phyloP scores from a whole-genome alignment of 257 asterid genomes.

The Penstemon newberryi region DNA sequence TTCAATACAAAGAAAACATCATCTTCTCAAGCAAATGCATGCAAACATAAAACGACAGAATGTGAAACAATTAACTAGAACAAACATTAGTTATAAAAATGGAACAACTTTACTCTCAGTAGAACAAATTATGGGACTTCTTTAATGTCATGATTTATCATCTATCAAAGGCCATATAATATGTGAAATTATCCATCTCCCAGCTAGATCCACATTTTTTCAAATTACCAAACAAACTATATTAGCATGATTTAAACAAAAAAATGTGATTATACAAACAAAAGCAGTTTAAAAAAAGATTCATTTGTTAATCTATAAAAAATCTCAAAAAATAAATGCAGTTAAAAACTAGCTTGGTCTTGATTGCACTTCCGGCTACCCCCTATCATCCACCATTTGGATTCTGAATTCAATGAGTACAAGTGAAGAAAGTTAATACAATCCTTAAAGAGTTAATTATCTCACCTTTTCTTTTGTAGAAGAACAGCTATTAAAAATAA shows the following conservation, averaged over 20 bases:
- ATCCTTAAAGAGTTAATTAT: background rate
- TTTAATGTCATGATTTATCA: background rate
- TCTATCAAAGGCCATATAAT: background rate
- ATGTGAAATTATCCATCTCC: background rate
- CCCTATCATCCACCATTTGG: slow-evolving; percentile 10
- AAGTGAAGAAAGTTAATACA: background rate
- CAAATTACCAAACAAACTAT: slow-evolving; percentile 1
- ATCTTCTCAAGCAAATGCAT: slow-evolving; percentile 4
- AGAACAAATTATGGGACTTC: background rate
- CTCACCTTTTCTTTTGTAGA: slow-evolving; percentile 15
- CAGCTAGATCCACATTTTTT: slow-evolving; percentile 6
- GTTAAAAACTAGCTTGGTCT: slow-evolving; percentile 13
- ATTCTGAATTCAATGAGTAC: background rate
- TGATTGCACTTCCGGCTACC: slow-evolving; percentile 23
- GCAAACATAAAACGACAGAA: background rate
- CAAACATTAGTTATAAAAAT: slow-evolving; percentile 5
- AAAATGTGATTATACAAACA: background rate
- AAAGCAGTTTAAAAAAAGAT: slow-evolving; percentile 13
- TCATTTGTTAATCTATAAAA: slow-evolving; percentile 4
- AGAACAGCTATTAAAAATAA: slow-evolving; percentile 18
- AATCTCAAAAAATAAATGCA: slow-evolving; percentile 25
- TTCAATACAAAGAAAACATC: background rate
- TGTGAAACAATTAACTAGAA: background rate
- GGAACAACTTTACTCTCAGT: slow-evolving; percentile 1
- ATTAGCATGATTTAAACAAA: slow-evolving; percentile 5